phyloP scores from a whole-genome alignment of 2,329 filamentous ascomycete species.

The Neonectria faginata region DNA sequence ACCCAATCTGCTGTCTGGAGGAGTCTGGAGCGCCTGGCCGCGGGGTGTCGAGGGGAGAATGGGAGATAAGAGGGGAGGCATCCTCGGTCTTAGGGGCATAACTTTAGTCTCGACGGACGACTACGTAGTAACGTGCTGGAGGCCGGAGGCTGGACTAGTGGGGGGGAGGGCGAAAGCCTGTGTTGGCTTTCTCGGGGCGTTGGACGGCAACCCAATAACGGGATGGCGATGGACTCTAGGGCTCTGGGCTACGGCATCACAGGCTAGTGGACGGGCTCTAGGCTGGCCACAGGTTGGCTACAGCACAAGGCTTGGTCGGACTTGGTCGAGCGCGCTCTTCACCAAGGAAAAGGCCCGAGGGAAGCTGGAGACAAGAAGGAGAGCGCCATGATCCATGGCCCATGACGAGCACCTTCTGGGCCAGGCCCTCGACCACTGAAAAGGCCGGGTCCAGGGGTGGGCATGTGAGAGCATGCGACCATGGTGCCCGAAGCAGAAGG shows the following conservation, averaged over 20 bases:
- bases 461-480: slow-evolving; percentile 51
- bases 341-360: slow-evolving; percentile 44
- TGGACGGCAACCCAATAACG: slow-evolving; percentile 12
- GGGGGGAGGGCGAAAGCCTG: background rate
- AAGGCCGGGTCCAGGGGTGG: slow-evolving; percentile 41
- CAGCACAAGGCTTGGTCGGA: background rate
- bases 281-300: background rate
- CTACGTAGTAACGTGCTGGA: slow-evolving; percentile 22
- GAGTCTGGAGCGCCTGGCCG: slow-evolving; percentile 41
- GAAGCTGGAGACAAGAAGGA: slow-evolving; percentile 22
- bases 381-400: slow-evolving; percentile 38
- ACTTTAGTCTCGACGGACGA: background rate
- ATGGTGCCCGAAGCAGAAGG: slow-evolving; percentile 52
- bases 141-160: background rate
- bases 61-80: slow-evolving; percentile 43
- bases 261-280: background rate
- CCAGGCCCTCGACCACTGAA: slow-evolving; percentile 45
- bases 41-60: slow-evolving; percentile 38
- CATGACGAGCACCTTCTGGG: slow-evolving; percentile 30
- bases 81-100: slow-evolving; percentile 32
- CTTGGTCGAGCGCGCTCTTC: slow-evolving; percentile 12
- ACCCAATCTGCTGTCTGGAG: slow-evolving; percentile 48
- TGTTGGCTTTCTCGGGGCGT: background rate
- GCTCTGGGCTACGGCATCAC: slow-evolving; percentile 10
- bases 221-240: slow-evolving; percentile 4